These are phyloP conservation scores for Nigrospora sphaerica DNA, from an alignment of 2,329 filamentous ascomycete genomes.

Conservation along the genomic window DNA sequence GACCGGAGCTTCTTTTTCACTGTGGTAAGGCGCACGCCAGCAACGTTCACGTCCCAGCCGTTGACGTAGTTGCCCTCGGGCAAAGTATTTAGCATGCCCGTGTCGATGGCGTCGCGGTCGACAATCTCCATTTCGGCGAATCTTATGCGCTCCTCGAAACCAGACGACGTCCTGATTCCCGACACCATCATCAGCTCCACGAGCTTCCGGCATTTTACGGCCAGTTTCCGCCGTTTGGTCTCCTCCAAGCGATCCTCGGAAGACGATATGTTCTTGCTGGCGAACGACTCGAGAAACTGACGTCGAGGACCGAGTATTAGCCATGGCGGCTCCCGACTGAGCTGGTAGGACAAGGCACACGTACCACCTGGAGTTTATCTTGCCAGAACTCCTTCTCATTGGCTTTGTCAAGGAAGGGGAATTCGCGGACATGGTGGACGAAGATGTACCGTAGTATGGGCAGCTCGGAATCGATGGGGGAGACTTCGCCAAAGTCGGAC, in stretches of 20 bases:
- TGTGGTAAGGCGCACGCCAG: slow-evolving; percentile 73
- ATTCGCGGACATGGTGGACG: slow-evolving; percentile 94
- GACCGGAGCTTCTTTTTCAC: slow-evolving; percentile 82
- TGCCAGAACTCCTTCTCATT: slow-evolving; percentile 99
- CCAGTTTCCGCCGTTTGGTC: slow-evolving; percentile 88
- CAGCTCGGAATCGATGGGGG: slow-evolving; percentile 87
- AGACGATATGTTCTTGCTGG: slow-evolving; percentile 92
- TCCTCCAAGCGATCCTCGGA: slow-evolving; percentile 94
- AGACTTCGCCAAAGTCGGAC: slow-evolving; percentile 86
- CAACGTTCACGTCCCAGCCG: slow-evolving; percentile 95
- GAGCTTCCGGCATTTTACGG: slow-evolving; percentile 87
- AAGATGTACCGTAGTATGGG: slow-evolving; percentile 95
- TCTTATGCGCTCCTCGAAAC: slow-evolving; percentile 93
- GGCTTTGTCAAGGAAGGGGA: slow-evolving; percentile 94
- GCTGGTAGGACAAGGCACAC: slow-evolving; percentile 25
- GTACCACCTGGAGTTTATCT: slow-evolving; percentile 87
- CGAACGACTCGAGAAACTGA: slow-evolving; percentile 93
- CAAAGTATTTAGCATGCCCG: slow-evolving; percentile 76
- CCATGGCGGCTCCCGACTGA: slow-evolving; percentile 2
- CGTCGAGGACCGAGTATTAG: not conserved
- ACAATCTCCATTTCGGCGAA: slow-evolving; percentile 97
- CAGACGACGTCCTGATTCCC: slow-evolving; percentile 87
- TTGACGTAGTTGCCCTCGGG: slow-evolving; percentile 91
- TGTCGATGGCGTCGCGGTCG: slow-evolving; percentile 85
- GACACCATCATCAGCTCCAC: slow-evolving; percentile 99